Base-by-base conservation (phyloP, 345 rosid species). In the Hibiscus mutabilis region DNA sequence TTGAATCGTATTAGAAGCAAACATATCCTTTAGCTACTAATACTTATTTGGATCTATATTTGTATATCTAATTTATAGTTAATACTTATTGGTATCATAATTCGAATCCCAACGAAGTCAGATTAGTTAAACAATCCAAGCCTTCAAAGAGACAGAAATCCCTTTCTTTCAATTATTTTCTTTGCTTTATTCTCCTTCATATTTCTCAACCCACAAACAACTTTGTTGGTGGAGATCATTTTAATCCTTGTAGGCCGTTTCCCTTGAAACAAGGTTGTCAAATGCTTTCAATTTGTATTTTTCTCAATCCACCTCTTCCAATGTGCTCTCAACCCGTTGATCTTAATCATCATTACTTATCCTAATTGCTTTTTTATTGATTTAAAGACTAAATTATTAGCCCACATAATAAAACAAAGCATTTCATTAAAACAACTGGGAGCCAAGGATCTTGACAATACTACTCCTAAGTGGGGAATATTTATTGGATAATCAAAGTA, bases 231-330 rank as follows among this genome's bases (percentile, higher is more conserved):
- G 85, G 83, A 76, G 69, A 71, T 76, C 72, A 42, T 81, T 56
- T 63, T 56, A 65, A 73, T 78, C 75, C 74, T 74, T 78, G 71
- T 22, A 62, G 79, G 63, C n/a, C n/a, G n/a, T n/a, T n/a, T n/a
- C n/a, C n/a, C n/a, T 79, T 65, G 82, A 79, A 82, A 82, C 72
- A 83, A 68, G 77, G 81, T 75, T 78, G n/a, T n/a, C n/a, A n/a
- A n/a, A n/a, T n/a, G n/a, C n/a, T n/a, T n/a, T n/a, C n/a, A n/a
- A n/a, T n/a, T n/a, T 73, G 57, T 75, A 71, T 57, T 76, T 73
- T 80, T 72, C 68, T 75, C 80, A 73, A 74, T 13, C 31, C 67
- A 35, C 5, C 24, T 56, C 68, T 47, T 16, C 75, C 67, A 65
- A 35, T 68, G 65, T 52, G 67, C 64, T 70, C 70, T 74, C 74